Conservation (phyloP, 768 basidiomycete genomes). For the Phanerochaete sordida region DNA sequence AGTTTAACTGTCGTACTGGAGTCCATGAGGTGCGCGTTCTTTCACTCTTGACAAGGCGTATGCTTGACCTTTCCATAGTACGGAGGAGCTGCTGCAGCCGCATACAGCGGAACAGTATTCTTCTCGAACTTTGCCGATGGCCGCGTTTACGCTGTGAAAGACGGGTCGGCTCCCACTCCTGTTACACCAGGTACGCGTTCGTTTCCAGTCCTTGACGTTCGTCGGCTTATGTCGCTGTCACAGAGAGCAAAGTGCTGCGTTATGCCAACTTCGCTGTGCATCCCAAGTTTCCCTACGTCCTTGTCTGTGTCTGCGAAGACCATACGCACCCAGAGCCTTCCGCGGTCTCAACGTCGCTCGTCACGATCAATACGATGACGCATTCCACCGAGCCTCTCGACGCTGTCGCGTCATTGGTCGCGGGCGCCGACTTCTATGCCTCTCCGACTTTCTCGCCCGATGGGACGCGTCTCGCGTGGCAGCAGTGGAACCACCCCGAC, state of each 20-base stretch:
- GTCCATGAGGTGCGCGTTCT: conserved; percentile 48
- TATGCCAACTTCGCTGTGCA: conserved; percentile 64
- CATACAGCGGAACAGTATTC: conserved; percentile 46
- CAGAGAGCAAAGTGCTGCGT: conserved; percentile 49
- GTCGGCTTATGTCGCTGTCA: conserved; percentile 3
- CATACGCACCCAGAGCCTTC: conserved; percentile 54
- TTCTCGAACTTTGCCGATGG: conserved; percentile 57
- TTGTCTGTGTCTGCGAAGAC: conserved; percentile 68
- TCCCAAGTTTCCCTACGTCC: conserved; percentile 46
- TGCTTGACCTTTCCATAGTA: conserved; percentile 30
- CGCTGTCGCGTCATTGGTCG: conserved; percentile 36
- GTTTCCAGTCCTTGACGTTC: neutral
- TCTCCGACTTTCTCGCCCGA: conserved; percentile 56
- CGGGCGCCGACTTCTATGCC: conserved; percentile 73
- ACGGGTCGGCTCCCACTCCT: conserved; percentile 34
- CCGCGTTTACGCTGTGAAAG: conserved; percentile 45
- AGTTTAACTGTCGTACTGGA: conserved; percentile 52
- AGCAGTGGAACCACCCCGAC: conserved; percentile 65
- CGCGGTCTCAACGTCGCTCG: conserved; percentile 53
- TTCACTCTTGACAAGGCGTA: neutral
- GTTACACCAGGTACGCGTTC: conserved; percentile 59
- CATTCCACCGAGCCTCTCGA: conserved; percentile 41
- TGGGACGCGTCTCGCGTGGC: conserved; percentile 56
- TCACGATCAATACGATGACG: conserved; percentile 46
- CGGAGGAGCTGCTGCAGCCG: conserved; percentile 61